Conservation (phyloP, 148 eudicot species). For the Fagopyrum homotropicum region DNA sequence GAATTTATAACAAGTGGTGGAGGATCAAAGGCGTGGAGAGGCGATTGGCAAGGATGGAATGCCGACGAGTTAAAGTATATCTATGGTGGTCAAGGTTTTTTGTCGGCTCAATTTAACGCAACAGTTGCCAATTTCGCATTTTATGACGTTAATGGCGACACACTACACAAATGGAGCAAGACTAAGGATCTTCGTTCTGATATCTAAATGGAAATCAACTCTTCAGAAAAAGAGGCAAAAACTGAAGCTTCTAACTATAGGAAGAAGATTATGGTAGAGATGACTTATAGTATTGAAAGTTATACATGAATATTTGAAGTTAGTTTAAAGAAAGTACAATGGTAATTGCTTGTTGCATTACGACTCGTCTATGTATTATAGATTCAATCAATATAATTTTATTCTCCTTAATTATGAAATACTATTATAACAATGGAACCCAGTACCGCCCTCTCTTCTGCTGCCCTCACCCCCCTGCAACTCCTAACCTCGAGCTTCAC, state of each 20-base stretch:
- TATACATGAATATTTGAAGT: not conserved
- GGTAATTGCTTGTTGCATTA: too few species aligned
- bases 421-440: too few species aligned
- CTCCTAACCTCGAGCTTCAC: too few species aligned
- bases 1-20: conserved; percentile 77
- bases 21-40: conserved; percentile 86
- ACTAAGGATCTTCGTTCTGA: conserved; percentile 6
- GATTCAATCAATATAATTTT: too few species aligned
- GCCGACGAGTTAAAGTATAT: conserved; percentile 41
- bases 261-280: not conserved
- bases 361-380: too few species aligned
- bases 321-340: too few species aligned
- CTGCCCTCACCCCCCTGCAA: too few species aligned
- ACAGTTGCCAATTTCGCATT: conserved; percentile 26
- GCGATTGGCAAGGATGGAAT: conserved; percentile 32
- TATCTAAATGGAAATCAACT: not conserved
- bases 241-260: not conserved
- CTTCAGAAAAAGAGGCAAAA: not conserved
- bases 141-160: conserved; percentile 47
- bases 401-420: too few species aligned
- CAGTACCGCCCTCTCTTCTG: too few species aligned
- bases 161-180: conserved; percentile 52
- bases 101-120: conserved; percentile 44
- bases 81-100: conserved; percentile 88
- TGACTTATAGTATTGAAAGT: not conserved